Conservation (phyloP, 208 protist genomes). For the Wallacemonas collosoma region DNA sequence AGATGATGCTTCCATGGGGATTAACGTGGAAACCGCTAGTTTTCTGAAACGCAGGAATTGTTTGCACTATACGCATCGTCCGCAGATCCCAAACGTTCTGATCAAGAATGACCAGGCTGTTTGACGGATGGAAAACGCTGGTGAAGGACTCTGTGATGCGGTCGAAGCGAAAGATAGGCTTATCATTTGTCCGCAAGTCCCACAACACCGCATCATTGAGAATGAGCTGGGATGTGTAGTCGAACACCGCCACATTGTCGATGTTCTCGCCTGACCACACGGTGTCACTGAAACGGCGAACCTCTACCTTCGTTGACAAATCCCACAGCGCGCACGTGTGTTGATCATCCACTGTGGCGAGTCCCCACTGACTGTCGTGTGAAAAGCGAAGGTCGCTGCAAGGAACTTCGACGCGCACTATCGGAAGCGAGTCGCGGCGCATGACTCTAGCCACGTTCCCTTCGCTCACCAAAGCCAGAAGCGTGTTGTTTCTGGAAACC, state of each 20-base stretch:
- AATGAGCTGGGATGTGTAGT: constrained; percentile 69
- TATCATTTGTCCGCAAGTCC: constrained; percentile 68
- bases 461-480: constrained; percentile 58
- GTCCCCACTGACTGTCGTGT: constrained; percentile 51
- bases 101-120: constrained; percentile 80
- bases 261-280: constrained; percentile 73
- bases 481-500: constrained; percentile 55
- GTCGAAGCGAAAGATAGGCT: constrained; percentile 85
- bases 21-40: constrained; percentile 75
- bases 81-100: constrained; percentile 89
- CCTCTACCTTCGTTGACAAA: constrained; percentile 47
- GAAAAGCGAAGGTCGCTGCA: constrained; percentile 72
- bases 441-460: constrained; percentile 46
- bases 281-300: constrained; percentile 67
- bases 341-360: constrained; percentile 66
- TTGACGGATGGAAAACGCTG: constrained; percentile 76
- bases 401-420: constrained; percentile 49
- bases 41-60: constrained; percentile 69
- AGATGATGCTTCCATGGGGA: constrained; percentile 53
- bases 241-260: constrained; percentile 80
- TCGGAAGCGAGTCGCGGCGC: constrained; percentile 59
- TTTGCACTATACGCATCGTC: constrained; percentile 70
- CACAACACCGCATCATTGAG: constrained; percentile 87
- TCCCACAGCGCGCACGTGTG: constrained; percentile 74
- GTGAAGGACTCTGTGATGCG: constrained; percentile 83